A percentile compares a stretch with the other conserved stretches of the same genome.
These are phyloP conservation scores for Phyllostachys edulis DNA, from an alignment of 176 grass and related monocot genomes.

Conservation along the genomic window DNA sequence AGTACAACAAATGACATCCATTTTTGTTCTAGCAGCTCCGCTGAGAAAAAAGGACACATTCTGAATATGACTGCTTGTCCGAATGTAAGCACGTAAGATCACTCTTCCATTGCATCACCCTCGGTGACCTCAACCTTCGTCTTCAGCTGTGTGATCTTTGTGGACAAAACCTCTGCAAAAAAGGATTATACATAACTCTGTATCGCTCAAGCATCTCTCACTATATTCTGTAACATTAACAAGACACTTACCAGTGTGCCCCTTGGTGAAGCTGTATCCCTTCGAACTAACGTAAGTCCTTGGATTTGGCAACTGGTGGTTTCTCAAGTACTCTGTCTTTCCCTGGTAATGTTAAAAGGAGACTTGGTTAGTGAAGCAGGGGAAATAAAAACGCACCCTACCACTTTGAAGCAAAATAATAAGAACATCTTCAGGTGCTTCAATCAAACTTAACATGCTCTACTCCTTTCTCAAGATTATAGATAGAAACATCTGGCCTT, in stretches of 20 bases:
- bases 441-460: not conserved
- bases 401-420: not conserved
- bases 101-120: slow-evolving; percentile 90
- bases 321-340: slow-evolving; percentile 80
- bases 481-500: not conserved
- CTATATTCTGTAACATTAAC: not conserved
- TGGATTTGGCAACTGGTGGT: slow-evolving; percentile 77
- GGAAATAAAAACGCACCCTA: not conserved
- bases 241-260: slow-evolving; percentile 63
- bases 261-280: slow-evolving; percentile 76
- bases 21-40: not conserved
- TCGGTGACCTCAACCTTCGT: slow-evolving; percentile 45
- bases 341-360: slow-evolving; percentile 44
- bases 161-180: slow-evolving; percentile 73
- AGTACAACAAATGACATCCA: slow-evolving; percentile 39
- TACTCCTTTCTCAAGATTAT: not conserved
- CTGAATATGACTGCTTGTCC: not conserved
- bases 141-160: slow-evolving; percentile 71
- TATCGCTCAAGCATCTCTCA: not conserved
- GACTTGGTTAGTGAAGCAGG: not conserved
- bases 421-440: not conserved
- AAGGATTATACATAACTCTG: not conserved
- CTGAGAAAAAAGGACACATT: slow-evolving; percentile 6
- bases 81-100: slow-evolving; percentile 24
- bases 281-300: slow-evolving; percentile 78